phyloP scores from a whole-genome alignment of 2,329 filamentous ascomycete species.

The Xylariales sp. region DNA sequence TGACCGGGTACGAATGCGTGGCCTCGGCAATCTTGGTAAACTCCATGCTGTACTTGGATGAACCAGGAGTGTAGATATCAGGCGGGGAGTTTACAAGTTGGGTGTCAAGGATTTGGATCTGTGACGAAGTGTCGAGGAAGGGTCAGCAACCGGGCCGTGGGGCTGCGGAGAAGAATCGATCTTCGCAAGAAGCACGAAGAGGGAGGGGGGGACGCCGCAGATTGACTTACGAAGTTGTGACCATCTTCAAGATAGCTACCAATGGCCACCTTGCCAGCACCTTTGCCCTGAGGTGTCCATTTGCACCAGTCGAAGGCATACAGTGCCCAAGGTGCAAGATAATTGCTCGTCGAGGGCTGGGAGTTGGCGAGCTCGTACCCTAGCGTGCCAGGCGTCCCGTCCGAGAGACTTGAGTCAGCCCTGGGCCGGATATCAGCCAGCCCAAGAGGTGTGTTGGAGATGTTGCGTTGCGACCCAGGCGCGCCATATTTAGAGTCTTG shows the following conservation, averaged over 20 bases:
- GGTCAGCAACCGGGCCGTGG: no score
- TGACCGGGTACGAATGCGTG: conserved; percentile 96
- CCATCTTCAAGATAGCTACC: conserved; percentile 97
- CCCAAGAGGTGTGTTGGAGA: conserved; percentile 83
- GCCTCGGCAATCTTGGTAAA: conserved; percentile 94
- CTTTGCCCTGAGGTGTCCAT: conserved; percentile 77
- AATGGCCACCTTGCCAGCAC: conserved; percentile 87
- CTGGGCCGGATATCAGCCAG: conserved; percentile 88
- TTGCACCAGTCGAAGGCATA: conserved; percentile 99
- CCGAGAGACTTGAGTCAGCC: conserved; percentile 75
- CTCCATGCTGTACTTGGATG: conserved; percentile 73
- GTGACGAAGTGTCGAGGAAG: no score
- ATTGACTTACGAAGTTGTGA: conserved; percentile 80
- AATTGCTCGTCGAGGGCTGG: conserved; percentile 78
- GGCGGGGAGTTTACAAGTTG: conserved; percentile 68
- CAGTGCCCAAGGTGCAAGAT: conserved; percentile 88
- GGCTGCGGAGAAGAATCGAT: conserved; percentile 6
- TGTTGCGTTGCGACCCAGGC: conserved; percentile 54
- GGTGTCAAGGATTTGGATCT: conserved; percentile 97
- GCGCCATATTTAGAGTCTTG: conserved; percentile 51
- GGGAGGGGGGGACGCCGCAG: neutral
- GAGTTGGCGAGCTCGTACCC: conserved; percentile 64
- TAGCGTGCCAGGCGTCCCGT: conserved; percentile 59
- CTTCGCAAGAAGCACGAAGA: neutral
- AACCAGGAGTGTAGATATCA: conserved; percentile 64